A percentile compares a stretch with the other conserved stretches of the same genome.
These are phyloP conservation scores for Kluyveromyces dobzhanskii DNA, from an alignment of 805 yeast species.

Conservation along the genomic window DNA sequence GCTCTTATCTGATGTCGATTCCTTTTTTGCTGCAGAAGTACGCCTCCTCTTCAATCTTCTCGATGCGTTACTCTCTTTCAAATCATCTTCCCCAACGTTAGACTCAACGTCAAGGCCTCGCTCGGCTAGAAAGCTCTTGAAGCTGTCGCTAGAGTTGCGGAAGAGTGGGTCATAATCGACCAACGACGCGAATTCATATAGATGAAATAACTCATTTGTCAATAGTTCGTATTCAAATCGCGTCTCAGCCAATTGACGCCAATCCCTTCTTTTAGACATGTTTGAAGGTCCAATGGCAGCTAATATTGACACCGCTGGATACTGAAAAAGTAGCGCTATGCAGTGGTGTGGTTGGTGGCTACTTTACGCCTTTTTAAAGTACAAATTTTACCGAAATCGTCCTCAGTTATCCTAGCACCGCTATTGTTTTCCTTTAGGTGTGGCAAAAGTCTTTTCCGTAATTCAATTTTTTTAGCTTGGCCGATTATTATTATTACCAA, in stretches of 20 bases:
- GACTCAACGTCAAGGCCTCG: constrained; percentile 28
- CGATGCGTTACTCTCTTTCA: constrained; percentile 20
- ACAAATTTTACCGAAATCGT: background rate
- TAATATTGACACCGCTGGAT: background rate
- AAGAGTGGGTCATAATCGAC: constrained; percentile 51
- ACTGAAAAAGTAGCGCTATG: background rate
- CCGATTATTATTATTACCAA: no score
- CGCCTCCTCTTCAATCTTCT: constrained; percentile 13
- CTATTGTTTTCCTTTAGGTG: constrained; percentile 1
- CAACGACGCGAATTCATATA: constrained; percentile 51
- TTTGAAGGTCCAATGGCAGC: background rate
- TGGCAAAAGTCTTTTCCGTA: background rate
- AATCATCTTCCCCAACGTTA: constrained; percentile 31
- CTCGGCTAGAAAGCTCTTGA: constrained; percentile 26
- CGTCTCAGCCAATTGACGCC: constrained; percentile 33
- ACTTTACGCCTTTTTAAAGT: background rate
- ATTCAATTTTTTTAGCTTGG: no score
- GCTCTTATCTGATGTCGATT: background rate
- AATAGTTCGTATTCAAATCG: constrained; percentile 39
- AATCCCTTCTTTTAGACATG: background rate
- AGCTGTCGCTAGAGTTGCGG: constrained; percentile 30
- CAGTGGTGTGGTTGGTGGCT: background rate
- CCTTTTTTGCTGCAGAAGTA: constrained; percentile 4
- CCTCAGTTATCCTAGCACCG: background rate
- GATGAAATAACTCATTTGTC: constrained; percentile 55